Base-by-base conservation (phyloP, 1,284 basidiomycete genomes). In the Kwoniella shivajii region DNA sequence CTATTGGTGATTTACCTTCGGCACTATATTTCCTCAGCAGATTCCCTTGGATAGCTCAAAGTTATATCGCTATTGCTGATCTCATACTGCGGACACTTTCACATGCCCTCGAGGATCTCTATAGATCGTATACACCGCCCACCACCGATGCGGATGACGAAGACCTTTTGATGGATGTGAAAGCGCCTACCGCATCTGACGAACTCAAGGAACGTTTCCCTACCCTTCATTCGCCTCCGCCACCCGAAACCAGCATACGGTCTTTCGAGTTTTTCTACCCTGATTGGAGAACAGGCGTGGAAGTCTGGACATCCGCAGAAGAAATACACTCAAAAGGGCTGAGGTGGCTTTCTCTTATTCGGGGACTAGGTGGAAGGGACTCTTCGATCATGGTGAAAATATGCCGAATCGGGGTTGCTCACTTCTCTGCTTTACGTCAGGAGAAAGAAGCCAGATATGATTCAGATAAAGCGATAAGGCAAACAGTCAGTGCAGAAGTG, bases 251-350 rank as follows among this genome's bases (percentile, higher is more conserved):
- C 13, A 82, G 79, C 55, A 82, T 79, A 6, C 82, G 82, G 22
- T 85, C 87, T 43, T 93, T 89, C 68, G 84, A 89, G 9, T 97
- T 92, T 81, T 97, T 96, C 82, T 95, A 88, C 75, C 86, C 90
- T 2, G 80, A 85, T 48, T 96, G 93, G 93, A 74, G 77, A 14
- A 84, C 88, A 46, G 81, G 83, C 38, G 78, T 92, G 33, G 90
- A 90, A 13, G 67, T 84, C 26, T 88, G 88, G 69, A 78, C 80
- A 1, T 80, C 81, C 0, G 69, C 85, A 49, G 85, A 87, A 43
- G 90, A 94, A 66, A 74, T 93, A 26, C 61, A 78, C 14, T 48
- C 48, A 11, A 68, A 71, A 42, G 80, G 84, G 54, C 82, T 87
- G 68, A 82, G 91, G 27, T 78, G 91, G 52, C 82, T 93, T n/a